Base-by-base conservation (phyloP, 768 basidiomycete genomes). In the Amyloporia xantha region DNA sequence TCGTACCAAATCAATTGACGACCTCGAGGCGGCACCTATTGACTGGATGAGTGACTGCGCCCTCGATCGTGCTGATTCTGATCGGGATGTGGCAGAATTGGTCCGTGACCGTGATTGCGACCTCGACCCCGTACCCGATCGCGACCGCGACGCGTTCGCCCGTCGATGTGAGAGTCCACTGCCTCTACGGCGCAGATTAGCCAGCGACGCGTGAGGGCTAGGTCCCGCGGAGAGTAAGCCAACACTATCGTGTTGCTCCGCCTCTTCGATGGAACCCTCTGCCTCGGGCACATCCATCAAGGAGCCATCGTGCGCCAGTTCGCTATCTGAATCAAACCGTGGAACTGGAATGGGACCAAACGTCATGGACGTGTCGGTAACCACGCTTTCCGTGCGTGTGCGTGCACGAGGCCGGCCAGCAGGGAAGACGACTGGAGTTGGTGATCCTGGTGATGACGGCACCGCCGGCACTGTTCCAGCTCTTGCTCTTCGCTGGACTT, bases 1-100 rank as follows among this genome's bases (percentile, higher is more conserved):
- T 35, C 78, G 72, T 15, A 80, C 77, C 11, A 78, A 70, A 26
- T 82, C 81, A 33, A 84, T 57, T 24, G 81, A 83, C 0, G 78
- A 78, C 30, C 76, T 69, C 6, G 81, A 82, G 0, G 82, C 82
- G 3, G 77, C 75, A 1, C 75, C 74, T 10, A 86, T 69, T 44
- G 75, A 74, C 51, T 85, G 82, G 50, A 89, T 77, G 48, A 88
- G 59, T 3, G 81, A 82, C 60, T 85, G 82, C 3, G 84, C 69
- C 5, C 82, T 70, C 27, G 78, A 78, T n/a, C 86, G 75, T 35
- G 79, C 75, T 9, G 63, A 61, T 28, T 69, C 66, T 28, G 64
- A 69, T 15, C 35, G 56, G 19, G 56, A 54, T 0, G 61, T 64
- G 21, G 52, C 52, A 21, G 65, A 62, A 17, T 63, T 59, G 19